These are phyloP conservation scores for Carex cristatella DNA, from an alignment of 176 grass and related monocot species.

Conservation along the genomic window DNA sequence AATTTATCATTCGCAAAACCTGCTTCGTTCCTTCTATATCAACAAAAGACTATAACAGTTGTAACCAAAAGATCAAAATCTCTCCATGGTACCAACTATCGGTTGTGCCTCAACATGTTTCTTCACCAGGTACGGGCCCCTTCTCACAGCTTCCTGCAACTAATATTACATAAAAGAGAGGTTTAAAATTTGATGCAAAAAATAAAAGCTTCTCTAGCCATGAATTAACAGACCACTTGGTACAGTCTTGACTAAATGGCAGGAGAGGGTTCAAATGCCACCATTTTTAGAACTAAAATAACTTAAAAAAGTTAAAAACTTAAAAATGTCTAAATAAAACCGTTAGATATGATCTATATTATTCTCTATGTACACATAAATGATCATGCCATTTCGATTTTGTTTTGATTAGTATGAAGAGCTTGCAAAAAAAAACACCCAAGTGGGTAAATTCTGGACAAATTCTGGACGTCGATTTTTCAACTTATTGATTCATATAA, in stretches of 20 bases:
- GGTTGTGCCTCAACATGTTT: neutral
- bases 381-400: no score
- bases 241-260: neutral
- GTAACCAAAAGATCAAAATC: conserved; percentile 44
- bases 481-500: no score
- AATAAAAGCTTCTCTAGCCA: neutral
- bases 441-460: no score
- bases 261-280: no score
- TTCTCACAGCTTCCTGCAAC: conserved; percentile 76
- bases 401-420: no score
- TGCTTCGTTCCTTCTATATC: neutral
- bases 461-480: no score
- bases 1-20: neutral
- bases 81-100: conserved; percentile 47
- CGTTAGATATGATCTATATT: no score
- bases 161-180: conserved; percentile 18
- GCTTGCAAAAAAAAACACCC: no score
- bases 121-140: conserved; percentile 43
- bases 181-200: neutral
- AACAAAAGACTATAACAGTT: conserved; percentile 1
- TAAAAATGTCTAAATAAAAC: no score
- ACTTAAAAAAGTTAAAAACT: no score
- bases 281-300: no score
- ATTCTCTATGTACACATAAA: no score
- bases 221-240: neutral